phyloP scores from a whole-genome alignment of 2,329 filamentous ascomycete genomes.

The Colletotrichum destructivum region DNA sequence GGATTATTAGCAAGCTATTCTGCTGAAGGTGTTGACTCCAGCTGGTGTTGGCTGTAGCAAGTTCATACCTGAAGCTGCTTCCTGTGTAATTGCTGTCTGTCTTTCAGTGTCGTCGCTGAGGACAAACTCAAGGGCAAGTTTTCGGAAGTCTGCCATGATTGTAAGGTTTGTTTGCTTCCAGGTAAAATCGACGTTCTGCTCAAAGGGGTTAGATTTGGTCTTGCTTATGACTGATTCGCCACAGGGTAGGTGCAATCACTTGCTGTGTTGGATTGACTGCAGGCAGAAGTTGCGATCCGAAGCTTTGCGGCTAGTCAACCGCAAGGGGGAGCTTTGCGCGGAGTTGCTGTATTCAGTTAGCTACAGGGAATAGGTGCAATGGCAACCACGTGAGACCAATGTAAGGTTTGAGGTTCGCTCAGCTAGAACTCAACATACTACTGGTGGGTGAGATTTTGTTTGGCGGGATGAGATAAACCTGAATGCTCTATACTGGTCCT shows the following conservation, averaged over 20 bases:
- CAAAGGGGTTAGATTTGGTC: background rate
- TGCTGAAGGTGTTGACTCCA: background rate
- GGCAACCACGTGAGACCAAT: background rate
- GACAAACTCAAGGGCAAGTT: conserved; percentile 69
- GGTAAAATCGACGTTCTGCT: background rate
- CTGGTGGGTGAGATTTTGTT: background rate
- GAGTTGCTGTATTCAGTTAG: background rate
- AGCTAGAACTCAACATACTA: background rate
- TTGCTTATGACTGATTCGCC: background rate
- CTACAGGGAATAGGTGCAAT: background rate
- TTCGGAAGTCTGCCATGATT: conserved; percentile 66
- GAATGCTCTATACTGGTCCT: background rate
- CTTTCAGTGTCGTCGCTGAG: conserved; percentile 64
- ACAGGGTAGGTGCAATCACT: no score
- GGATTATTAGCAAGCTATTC: background rate
- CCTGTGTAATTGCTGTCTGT: conserved; percentile 58
- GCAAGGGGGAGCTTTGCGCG: background rate
- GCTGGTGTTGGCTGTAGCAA: background rate
- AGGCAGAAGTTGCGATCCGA: background rate
- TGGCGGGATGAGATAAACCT: background rate
- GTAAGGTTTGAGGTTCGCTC: background rate
- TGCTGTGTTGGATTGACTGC: background rate
- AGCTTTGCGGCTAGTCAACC: background rate
- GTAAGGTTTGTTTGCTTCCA: background rate
- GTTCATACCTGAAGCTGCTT: conserved; percentile 60